Evolutionary conservation across 495 filamentous ascomycete genomes (phyloP), one percentile per base, ranked within the genome.

Genomic region (Usnea hakonensis): DNA sequence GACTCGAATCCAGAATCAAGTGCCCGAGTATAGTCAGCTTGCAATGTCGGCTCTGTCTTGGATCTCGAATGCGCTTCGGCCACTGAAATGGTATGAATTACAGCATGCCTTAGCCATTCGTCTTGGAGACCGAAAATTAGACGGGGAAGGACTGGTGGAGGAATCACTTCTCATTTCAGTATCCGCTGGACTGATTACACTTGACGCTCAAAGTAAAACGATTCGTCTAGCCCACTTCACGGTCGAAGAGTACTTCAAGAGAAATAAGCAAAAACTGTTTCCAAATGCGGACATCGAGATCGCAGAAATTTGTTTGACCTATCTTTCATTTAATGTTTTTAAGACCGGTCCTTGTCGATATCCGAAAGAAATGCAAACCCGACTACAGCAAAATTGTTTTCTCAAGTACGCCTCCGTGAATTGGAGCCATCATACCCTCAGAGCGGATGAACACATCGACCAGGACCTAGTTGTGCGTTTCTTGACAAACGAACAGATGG

Each of bases 361-460:
- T 52, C 56, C 5, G 14, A 66, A 62, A 23, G 55, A 55, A 1
- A 55, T 66, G 5, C 4, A 66, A 14, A 21, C 9, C 2, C 58
- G 61, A 5, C 36, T 71, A 9, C 6, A 41, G 6, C 4, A 46
- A n/a, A 57, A 79, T 64, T 61, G 37, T 1, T 68, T 83, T 17
- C 74, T 73, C 62, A 55, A 72, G 13, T 83, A 83, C 60, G 73
- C 76, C 1, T 64, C 74, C 21, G 37, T 44, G 19, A 64, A 79
- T 58, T 83, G 78, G 81, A 80, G 75, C 7, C 38, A 64, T 63
- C 68, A 70, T 68, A 58, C 58, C n/a, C 44, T 35, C 30, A 61
- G 14, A 55, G 48, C 38, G 19, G 57, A 53, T 2, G 13, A 75
- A 52, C 23, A 30, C n/a, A 2, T 14, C 10, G 16, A 5, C 10